Conservation (phyloP, 2,329 filamentous ascomycete species). For the Dactylellina cionopaga region DNA sequence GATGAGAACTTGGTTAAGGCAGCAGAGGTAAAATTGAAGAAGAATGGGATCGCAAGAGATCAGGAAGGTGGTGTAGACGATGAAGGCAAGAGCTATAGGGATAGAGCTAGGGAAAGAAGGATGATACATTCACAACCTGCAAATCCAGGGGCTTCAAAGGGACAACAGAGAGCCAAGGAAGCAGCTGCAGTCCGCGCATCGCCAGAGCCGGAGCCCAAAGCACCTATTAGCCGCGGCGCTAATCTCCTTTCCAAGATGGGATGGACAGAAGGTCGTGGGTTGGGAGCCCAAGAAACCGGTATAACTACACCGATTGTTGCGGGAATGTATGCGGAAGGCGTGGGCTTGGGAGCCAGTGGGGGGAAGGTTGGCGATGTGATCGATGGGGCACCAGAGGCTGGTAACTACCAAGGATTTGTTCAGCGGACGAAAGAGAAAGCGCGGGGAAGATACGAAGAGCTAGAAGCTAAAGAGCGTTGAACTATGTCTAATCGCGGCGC, state of each 20-base stretch:
- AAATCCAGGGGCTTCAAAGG: slow-evolving; percentile 62
- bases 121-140: slow-evolving; percentile 71
- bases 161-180: slow-evolving; percentile 58
- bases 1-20: slow-evolving; percentile 64
- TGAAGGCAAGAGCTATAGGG: slow-evolving; percentile 65
- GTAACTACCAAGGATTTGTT: slow-evolving; percentile 71
- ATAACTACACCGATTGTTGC: slow-evolving; percentile 73
- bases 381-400: slow-evolving; percentile 69
- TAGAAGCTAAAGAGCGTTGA: slow-evolving; percentile 59
- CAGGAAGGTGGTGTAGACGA: slow-evolving; percentile 54
- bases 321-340: slow-evolving; percentile 73
- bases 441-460: slow-evolving; percentile 71
- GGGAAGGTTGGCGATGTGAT: slow-evolving; percentile 75
- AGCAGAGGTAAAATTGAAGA: slow-evolving; percentile 60
- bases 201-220: slow-evolving; percentile 65
- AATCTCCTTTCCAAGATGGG: slow-evolving; percentile 78
- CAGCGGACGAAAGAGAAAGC: slow-evolving; percentile 73
- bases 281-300: slow-evolving; percentile 72
- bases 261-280: slow-evolving; percentile 72
- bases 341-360: slow-evolving; percentile 75
- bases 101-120: slow-evolving; percentile 75
- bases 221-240: slow-evolving; percentile 63
- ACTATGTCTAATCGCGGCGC: background rate
- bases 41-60: slow-evolving; percentile 54
- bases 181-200: slow-evolving; percentile 53